Conservation (phyloP, 2,329 filamentous ascomycete species). For the Aspergillus texensis region DNA sequence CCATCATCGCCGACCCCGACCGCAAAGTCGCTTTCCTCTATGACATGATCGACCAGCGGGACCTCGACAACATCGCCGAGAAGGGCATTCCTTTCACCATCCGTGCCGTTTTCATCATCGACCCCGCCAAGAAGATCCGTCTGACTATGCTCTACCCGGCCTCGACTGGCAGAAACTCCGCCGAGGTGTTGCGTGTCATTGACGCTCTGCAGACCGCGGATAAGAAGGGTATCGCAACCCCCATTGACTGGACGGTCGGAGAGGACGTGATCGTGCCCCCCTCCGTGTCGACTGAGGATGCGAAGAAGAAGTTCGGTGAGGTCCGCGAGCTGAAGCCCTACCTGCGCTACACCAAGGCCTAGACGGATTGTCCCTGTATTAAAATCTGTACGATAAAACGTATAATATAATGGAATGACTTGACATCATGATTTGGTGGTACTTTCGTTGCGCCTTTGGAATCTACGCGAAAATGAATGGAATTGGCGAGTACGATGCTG, state of each 20-base stretch:
- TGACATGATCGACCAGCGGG: slow-evolving; percentile 85
- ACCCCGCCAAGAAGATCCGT: slow-evolving; percentile 91
- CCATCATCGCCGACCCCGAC: slow-evolving; percentile 81
- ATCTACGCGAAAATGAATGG: neutral
- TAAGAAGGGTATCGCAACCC: slow-evolving; percentile 85
- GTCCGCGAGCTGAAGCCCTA: slow-evolving; percentile 63
- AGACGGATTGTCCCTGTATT: neutral
- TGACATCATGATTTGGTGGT: neutral
- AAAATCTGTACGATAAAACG: neutral
- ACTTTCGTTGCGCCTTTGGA: neutral
- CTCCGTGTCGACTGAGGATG: slow-evolving; percentile 78
- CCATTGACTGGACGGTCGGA: slow-evolving; percentile 87
- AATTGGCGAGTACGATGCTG: neutral
- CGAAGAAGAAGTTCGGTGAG: slow-evolving; percentile 83
- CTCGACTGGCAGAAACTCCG: slow-evolving; percentile 81
- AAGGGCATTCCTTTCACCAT: slow-evolving; percentile 80
- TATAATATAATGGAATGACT: neutral
- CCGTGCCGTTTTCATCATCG: slow-evolving; percentile 92
- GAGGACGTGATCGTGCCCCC: slow-evolving; percentile 94
- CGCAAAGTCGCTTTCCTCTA: slow-evolving; percentile 76
- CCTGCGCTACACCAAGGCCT: slow-evolving; percentile 3
- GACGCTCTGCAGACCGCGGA: slow-evolving; percentile 83
- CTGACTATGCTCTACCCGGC: slow-evolving; percentile 92
- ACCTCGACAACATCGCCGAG: slow-evolving; percentile 77
- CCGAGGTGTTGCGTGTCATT: slow-evolving; percentile 77